Evolutionary conservation across 352 stramenopile species (phyloP), one percentile per base, ranked within the genome.

Genomic region (Globisporangium heterothallicum): DNA sequence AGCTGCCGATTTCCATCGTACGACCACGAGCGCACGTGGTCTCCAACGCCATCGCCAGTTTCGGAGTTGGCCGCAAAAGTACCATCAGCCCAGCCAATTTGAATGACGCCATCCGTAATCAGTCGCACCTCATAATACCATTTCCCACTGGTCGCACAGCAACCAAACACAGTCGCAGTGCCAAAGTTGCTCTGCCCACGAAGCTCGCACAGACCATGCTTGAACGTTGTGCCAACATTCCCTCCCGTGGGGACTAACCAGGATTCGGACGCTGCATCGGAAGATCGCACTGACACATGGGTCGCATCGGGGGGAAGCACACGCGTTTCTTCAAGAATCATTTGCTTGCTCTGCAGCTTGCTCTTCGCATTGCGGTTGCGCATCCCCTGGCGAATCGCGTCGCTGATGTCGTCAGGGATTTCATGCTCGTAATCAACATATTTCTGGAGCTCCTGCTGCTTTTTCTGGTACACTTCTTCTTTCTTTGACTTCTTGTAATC

Each of bases 101-200:
- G 92, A 45, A 95, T 88, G 12, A 97, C 70, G 16, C 88, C 90
- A 59, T 79, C 79, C 7, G 87, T 95, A 29, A 96, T 56, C 10
- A 98, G 68, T 24, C 79, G 78, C 14, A 97, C 90, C 54, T 98
- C 90, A 61, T 95, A 97, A 57, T 97, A 96, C 78, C 79, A 92
- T 64, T 87, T 88, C 16, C 84, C 84, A 10, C 50, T 53, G 6
- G 67, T 74, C 49, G 88, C 46, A 1, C 54, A 50, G 24, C 76
- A 82, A 24, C 50, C 72, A 38, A 54, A 54, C n/a, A 71, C 75
- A 4, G 76, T 74, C 3, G 79, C 81, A 4, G 84, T 92, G 34
- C 78, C 80, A 59, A 94, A 94, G 54, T 90, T 92, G 36, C 81
- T 73, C 19, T 61, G 58, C 6, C 84, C 84, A 32, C 77, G 74